Conservation (phyloP, 2,329 filamentous ascomycete genomes). For the Penicillium sp. region DNA sequence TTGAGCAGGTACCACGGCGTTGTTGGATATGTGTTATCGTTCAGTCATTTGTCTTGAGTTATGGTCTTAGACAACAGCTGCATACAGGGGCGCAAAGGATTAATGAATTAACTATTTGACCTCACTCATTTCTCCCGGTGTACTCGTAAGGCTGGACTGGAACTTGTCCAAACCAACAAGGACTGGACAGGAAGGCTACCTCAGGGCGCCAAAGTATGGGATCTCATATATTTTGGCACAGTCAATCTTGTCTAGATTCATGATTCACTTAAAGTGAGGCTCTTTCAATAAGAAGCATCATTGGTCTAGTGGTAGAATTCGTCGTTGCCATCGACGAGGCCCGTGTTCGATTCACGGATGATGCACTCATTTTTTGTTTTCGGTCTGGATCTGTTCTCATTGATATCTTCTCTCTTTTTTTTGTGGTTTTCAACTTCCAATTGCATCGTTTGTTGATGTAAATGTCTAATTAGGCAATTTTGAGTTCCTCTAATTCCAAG, state of each 20-base stretch:
- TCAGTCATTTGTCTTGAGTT: slow-evolving; percentile 8
- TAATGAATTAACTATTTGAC: slow-evolving; percentile 12
- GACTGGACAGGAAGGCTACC: too few species aligned
- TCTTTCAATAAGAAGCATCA: slow-evolving; percentile 34
- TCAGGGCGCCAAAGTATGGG: too few species aligned
- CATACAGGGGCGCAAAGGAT: slow-evolving; percentile 17
- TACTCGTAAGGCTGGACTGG: too few species aligned
- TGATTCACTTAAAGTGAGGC: background rate
- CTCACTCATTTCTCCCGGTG: background rate
- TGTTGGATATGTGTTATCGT: slow-evolving; percentile 9
- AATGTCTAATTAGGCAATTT: too few species aligned
- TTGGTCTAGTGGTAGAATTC: slow-evolving; percentile 51
- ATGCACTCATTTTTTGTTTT: slow-evolving; percentile 21
- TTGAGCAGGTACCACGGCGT: slow-evolving; percentile 1
- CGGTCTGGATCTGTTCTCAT: background rate
- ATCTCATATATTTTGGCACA: too few species aligned
- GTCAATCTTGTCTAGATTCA: background rate
- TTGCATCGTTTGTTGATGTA: too few species aligned
- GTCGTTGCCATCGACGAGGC: slow-evolving; percentile 50
- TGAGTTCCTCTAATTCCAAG: too few species aligned
- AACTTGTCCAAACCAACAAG: background rate
- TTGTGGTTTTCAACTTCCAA: background rate
- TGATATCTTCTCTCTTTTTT: background rate
- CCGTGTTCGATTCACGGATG: slow-evolving; percentile 51
- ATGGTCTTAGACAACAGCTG: slow-evolving; percentile 13